These are phyloP conservation scores for Calocybe cyanea DNA, from an alignment of 768 basidiomycete species.

Conservation along the genomic window DNA sequence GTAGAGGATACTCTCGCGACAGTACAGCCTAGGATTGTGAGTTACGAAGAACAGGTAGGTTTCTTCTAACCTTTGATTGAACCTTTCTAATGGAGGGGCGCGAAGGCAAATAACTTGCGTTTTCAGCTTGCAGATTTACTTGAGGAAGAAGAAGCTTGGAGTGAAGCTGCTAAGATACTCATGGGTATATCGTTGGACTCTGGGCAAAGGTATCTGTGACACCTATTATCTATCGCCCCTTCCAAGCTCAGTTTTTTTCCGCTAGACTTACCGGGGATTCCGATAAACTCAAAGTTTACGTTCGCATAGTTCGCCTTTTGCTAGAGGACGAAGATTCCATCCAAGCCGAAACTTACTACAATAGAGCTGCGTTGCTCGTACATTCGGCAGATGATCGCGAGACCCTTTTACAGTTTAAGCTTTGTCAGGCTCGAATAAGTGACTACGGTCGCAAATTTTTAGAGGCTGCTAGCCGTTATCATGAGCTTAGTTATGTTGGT, in stretches of 20 bases:
- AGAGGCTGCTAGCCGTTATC: constrained; percentile 91
- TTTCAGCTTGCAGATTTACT: constrained; percentile 90
- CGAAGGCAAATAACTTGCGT: constrained; percentile 74
- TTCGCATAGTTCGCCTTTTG: constrained; percentile 90
- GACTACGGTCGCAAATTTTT: constrained; percentile 91
- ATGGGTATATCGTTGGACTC: constrained; percentile 93
- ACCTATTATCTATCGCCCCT: constrained; percentile 1
- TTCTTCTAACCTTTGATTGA: neutral
- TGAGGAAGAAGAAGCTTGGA: constrained; percentile 91
- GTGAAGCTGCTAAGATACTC: constrained; percentile 85
- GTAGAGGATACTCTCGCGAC: constrained; percentile 71
- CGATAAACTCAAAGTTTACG: constrained; percentile 86
- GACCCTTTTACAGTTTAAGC: constrained; percentile 80
- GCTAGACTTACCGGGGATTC: constrained; percentile 65
- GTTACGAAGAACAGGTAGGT: constrained; percentile 92
- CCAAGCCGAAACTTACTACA: constrained; percentile 97
- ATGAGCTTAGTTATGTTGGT: constrained; percentile 88
- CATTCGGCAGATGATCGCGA: constrained; percentile 78
- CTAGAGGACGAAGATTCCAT: constrained; percentile 96
- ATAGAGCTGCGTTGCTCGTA: constrained; percentile 87
- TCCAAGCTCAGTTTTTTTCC: constrained; percentile 5
- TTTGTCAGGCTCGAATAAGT: constrained; percentile 91
- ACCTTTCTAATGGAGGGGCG: neutral
- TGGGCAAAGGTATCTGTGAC: constrained; percentile 65
- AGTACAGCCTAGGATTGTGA: constrained; percentile 77